Evolutionary conservation across 2,329 filamentous ascomycete genomes (phyloP), one percentile per base, ranked within the genome.

Genomic region (Aspergillus sp.): DNA sequence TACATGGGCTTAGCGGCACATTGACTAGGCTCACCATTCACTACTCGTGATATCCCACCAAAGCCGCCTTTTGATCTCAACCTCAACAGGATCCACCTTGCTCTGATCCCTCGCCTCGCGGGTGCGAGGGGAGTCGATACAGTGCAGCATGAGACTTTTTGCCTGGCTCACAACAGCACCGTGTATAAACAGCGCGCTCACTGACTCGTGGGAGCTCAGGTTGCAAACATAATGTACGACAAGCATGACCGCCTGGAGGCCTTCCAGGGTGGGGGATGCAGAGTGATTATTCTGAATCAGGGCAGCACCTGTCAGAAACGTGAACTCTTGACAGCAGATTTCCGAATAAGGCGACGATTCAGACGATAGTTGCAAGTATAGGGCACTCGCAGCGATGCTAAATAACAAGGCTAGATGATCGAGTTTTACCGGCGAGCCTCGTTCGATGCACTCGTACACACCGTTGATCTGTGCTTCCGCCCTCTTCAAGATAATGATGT

Each of bases 21-120:
- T 6, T 7, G 32, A 16, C 1, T 16, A 42, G 22, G 58, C 67
- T 31, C 71, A 77, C 78, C 78, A 80, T 59, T 80, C 78, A n/a
- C 73, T 78, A 0, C 76, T 71, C 2, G 67, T 69, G 14, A 80
- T 59, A 54, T 79, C 75, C 78, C 78, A 80, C 76, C 76, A 79
- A 2, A 78, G 63, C 2, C 78, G 69, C n/a, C 78, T 69, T 20
- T 72, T 75, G 4, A 77, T 62, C 58, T 80, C 78, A 20, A 73
- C 26, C 6, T 74, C 68, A 5, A 71, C 57, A 6, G 58, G 57
- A 39, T 74, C 65, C 20, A 57, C 60, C 1, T 49, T 53, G n/a
- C 55, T 58, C 1, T 49, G 55, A n/a, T 58, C 63, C 11, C 65
- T 61, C n/a, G 64, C 64, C 11, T 67, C 57, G 0, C 54, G 59